Conservation (phyloP, 148 eudicot genomes). For the Vaccinium vitisidaea region DNA sequence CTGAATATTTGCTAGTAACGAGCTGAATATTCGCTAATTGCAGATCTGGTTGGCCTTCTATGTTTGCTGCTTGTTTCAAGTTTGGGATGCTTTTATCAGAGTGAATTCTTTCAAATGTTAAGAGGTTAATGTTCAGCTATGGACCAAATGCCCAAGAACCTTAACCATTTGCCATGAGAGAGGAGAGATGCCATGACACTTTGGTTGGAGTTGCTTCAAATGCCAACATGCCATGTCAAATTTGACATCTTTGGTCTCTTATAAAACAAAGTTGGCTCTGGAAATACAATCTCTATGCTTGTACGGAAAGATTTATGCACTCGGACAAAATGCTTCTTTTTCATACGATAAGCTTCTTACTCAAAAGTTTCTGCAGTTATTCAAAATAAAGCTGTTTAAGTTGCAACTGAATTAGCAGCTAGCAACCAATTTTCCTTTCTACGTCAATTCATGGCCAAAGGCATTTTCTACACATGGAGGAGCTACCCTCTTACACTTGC, state of each 20-base stretch:
- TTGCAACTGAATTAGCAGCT: neutral
- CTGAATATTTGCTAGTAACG: neutral
- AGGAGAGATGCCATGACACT: too few relatives aligned
- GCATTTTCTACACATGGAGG: neutral
- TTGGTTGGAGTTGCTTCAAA: too few relatives aligned
- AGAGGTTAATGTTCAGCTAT: too few relatives aligned
- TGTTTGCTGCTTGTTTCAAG: slow-evolving; percentile 58
- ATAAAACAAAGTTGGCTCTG: neutral
- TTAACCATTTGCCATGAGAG: too few relatives aligned
- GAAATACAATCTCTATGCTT: neutral
- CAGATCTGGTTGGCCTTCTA: slow-evolving; percentile 68
- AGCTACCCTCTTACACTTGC: neutral
- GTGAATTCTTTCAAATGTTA: neutral
- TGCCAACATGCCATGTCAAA: too few relatives aligned
- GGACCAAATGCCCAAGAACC: too few relatives aligned
- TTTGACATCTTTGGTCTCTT: neutral
- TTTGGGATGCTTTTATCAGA: neutral
- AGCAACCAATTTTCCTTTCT: neutral
- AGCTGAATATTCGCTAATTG: slow-evolving; percentile 17
- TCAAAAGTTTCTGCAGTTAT: neutral
- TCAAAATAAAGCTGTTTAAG: neutral
- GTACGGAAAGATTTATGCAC: neutral
- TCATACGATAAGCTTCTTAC: neutral
- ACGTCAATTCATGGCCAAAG: neutral
- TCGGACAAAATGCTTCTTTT: neutral